Evolutionary conservation across 139 green algal species (phyloP).

Genomic region (Raphidocelis subcapitata): DNA sequence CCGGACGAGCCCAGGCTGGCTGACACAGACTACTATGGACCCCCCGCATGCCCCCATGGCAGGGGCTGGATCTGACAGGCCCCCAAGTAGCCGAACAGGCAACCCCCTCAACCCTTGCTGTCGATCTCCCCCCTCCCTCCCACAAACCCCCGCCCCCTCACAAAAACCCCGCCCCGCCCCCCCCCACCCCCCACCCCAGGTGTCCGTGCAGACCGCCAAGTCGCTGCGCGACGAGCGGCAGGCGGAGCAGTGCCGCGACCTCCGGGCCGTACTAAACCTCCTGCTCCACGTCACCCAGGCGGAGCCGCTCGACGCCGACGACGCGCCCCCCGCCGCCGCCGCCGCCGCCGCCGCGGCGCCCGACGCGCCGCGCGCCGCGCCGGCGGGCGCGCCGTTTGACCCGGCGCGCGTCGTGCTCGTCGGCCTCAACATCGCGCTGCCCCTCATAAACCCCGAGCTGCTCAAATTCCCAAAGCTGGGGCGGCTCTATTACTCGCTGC

Average conservation of each 20-base stretch:
- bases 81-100: no score
- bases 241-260: slow-evolving; percentile 60
- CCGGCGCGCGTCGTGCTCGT: slow-evolving; percentile 60
- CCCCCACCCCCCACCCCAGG: slow-evolving; percentile 1
- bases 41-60: no score
- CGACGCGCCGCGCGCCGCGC: background rate
- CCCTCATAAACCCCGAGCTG: slow-evolving; percentile 74
- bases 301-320: slow-evolving; percentile 46
- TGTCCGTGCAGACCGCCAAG: slow-evolving; percentile 27
- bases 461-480: slow-evolving; percentile 81
- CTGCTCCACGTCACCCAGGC: slow-evolving; percentile 74
- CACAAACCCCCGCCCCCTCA: no score
- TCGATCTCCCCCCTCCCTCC: no score
- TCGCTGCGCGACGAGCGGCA: slow-evolving; percentile 32
- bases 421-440: slow-evolving; percentile 78
- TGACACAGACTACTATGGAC: no score
- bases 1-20: no score
- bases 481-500: slow-evolving; percentile 74
- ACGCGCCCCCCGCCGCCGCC: background rate
- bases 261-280: slow-evolving; percentile 80
- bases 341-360: slow-evolving; percentile 2
- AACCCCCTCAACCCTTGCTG: no score
- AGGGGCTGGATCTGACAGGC: no score
- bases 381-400: background rate
- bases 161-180: no score